Evolutionary conservation across 2,329 filamentous ascomycete species (phyloP), one percentile per base, ranked within the genome.

Genomic region (Diplodia sapinea): DNA sequence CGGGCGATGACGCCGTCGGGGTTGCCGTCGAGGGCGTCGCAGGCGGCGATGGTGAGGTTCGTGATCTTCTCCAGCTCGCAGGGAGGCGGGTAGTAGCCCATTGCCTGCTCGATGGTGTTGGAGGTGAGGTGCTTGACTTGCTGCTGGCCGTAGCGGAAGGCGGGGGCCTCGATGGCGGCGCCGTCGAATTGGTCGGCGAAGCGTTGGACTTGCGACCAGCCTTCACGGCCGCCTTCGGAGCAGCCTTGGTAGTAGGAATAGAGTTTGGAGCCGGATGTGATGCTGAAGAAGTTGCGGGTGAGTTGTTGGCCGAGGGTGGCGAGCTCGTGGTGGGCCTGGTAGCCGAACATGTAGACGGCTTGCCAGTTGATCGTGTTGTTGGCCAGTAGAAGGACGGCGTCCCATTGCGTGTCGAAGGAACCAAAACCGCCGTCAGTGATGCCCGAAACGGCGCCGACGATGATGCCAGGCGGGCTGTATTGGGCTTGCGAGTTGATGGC

Each of bases 241-340:
- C 85, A 87, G 6, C 83, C 84, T 69, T 85, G 80, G 70, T 83
- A 87, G 75, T 86, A 86, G 1, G 82, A 78, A 72, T 82, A 84
- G 12, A 79, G 23, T 68, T 75, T 75, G 6, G 71, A 69, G 26
- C 31, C 23, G 23, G 65, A 64, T 33, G 70, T 73, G 36, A 70
- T 26, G 15, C 69, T 67, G 68, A 75, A 86, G 65, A 84, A 80
- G 36, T 74, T 75, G 67, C 73, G 72, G 17, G 81, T 78, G 52
- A 85, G 67, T 2, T 76, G 72, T 69, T 85, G 84, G 31, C 82
- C 82, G 8, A 85, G 72, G n/a, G 76, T 71, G 15, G 81, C 83
- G 78, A 86, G 81, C 73, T 87, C 85, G 51, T 82, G 81, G 1
- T 85, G 76, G 0, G 81, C 84, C 69, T 82, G 77, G 74, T 86